Conservation (phyloP, 768 basidiomycete species). For the Boletus fagicola region DNA sequence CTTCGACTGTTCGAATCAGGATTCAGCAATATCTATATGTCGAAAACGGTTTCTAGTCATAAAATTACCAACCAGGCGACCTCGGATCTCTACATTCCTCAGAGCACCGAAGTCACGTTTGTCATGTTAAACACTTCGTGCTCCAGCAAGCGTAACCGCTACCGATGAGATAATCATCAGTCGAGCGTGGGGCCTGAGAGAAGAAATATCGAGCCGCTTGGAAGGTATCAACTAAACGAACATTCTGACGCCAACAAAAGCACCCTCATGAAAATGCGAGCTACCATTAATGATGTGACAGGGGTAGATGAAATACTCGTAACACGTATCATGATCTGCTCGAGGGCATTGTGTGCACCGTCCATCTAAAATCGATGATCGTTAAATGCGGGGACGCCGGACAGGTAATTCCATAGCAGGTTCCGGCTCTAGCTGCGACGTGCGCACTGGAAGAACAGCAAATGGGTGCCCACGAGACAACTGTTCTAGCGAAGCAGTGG, state of each 20-base stretch:
- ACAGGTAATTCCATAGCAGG: slow-evolving; percentile 32
- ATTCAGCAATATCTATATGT: not conserved
- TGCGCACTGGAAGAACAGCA: slow-evolving; percentile 27
- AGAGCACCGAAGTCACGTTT: no score
- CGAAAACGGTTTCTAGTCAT: not conserved
- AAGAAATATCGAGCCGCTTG: not conserved
- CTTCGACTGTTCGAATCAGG: not conserved
- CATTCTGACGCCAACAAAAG: not conserved
- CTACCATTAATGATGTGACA: not conserved
- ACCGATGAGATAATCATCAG: not conserved
- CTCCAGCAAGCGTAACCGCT: not conserved
- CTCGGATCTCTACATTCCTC: not conserved
- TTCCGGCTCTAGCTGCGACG: slow-evolving; percentile 32
- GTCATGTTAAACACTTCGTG: no score
- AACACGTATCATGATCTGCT: not conserved
- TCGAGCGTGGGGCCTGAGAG: no score
- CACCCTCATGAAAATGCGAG: not conserved
- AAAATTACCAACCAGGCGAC: no score
- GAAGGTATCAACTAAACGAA: no score
- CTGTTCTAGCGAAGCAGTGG: not conserved
- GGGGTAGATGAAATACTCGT: not conserved
- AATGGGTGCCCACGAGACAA: slow-evolving; percentile 18
- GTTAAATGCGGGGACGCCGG: slow-evolving; percentile 3
- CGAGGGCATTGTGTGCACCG: not conserved
- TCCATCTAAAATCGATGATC: not conserved